These are phyloP conservation scores for Nakazawaea pomicola DNA, from an alignment of 805 yeast species.

Conservation along the genomic window DNA sequence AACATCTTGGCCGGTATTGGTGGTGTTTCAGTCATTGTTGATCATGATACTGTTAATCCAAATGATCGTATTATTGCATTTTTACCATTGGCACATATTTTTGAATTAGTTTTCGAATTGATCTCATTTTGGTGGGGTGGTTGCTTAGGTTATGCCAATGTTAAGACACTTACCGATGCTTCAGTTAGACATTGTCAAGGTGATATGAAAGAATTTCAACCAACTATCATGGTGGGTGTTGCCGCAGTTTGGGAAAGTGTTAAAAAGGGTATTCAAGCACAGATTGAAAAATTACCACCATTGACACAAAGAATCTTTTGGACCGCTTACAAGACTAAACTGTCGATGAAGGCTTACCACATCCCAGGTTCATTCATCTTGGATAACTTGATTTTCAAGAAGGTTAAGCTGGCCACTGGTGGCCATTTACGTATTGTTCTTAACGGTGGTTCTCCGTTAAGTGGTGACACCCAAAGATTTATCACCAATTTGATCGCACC, in stretches of 20 bases:
- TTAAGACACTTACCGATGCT: conserved; percentile 80
- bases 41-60: conserved; percentile 40
- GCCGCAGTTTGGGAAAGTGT: conserved; percentile 98
- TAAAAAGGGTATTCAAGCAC: conserved; percentile 83
- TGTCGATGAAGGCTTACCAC: conserved; percentile 53
- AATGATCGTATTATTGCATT: conserved; percentile 79
- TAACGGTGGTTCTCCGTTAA: conserved; percentile 92
- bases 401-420: conserved; percentile 91
- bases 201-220: conserved; percentile 81
- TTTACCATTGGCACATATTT: conserved; percentile 94
- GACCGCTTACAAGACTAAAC: conserved; percentile 77
- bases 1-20: conserved; percentile 81
- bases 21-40: conserved; percentile 68
- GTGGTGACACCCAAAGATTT: conserved; percentile 76
- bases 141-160: conserved; percentile 82
- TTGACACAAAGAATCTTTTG: conserved; percentile 79
- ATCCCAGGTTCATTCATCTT: conserved; percentile 71
- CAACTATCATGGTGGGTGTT: conserved; percentile 96
- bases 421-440: conserved; percentile 69
- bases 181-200: conserved; percentile 83
- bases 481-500: conserved; percentile 74
- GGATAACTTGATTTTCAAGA: conserved; percentile 76
- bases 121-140: conserved; percentile 85
- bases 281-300: conserved; percentile 62
- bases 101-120: conserved; percentile 87